Percentiles rank a stretch among this genome's conserved stretches.
Conservation (phyloP, 2,329 filamentous ascomycete genomes). For the Colletotrichum karsti region DNA sequence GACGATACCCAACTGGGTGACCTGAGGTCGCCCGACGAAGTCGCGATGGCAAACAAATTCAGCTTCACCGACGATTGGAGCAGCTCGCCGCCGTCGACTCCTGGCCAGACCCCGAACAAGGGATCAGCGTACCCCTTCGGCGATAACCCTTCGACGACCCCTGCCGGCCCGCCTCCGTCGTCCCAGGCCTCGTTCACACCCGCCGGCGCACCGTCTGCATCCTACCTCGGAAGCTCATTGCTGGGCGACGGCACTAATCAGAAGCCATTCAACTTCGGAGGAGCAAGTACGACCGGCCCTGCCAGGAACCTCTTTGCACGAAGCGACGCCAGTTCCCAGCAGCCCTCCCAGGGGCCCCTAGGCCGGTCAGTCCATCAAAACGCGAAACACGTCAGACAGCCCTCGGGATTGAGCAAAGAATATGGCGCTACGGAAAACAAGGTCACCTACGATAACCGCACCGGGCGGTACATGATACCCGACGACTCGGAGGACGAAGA, state of each 20-base stretch:
- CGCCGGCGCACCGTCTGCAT: constrained; percentile 62
- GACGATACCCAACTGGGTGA: constrained; percentile 17
- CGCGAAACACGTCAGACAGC: constrained; percentile 42
- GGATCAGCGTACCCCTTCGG: constrained; percentile 45
- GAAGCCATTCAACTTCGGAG: constrained; percentile 50
- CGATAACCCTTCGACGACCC: constrained; percentile 61
- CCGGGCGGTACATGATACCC: constrained; percentile 33
- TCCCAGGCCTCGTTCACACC: constrained; percentile 65
- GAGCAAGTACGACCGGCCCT: constrained; percentile 37
- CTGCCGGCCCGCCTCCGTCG: constrained; percentile 60
- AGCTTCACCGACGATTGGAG: constrained; percentile 49
- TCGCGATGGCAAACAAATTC: constrained; percentile 51
- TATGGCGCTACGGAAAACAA: constrained; percentile 35
- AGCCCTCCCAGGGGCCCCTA: constrained; percentile 52
- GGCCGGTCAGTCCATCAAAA: constrained; percentile 56
- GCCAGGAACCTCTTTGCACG: constrained; percentile 48
- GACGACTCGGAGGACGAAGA: constrained; percentile 42
- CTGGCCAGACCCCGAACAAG: constrained; percentile 36
- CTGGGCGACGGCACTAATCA: constrained; percentile 50
- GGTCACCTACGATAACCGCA: constrained; percentile 27
- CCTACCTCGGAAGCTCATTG: constrained; percentile 64
- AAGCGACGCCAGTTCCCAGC: constrained; percentile 46
- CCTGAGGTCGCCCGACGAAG: constrained; percentile 22
- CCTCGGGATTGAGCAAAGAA: constrained; percentile 60
- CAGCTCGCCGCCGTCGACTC: constrained; percentile 58